A percentile compares a stretch with the other conserved stretches of the same genome.
These are phyloP conservation scores for Penicillium hordei DNA, from an alignment of 2,329 filamentous ascomycete species.

Conservation along the genomic window DNA sequence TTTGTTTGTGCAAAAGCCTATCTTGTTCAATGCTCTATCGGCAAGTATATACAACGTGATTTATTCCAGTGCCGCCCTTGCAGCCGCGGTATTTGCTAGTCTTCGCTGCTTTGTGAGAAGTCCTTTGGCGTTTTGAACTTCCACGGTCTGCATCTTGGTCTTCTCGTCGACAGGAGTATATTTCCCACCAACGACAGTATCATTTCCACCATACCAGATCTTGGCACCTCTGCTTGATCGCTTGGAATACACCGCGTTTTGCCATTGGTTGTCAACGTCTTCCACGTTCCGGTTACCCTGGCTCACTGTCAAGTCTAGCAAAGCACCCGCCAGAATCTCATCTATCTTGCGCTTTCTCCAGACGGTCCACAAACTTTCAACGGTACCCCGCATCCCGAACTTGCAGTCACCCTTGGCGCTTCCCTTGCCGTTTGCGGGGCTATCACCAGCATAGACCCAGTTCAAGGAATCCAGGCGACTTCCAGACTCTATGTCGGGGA, in stretches of 20 bases:
- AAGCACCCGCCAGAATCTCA: conserved; percentile 73
- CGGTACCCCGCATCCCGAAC: conserved; percentile 64
- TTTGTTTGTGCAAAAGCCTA: conserved; percentile 1
- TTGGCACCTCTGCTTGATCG: conserved; percentile 46
- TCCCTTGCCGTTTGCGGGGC: conserved; percentile 41
- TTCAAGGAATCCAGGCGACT: conserved; percentile 61
- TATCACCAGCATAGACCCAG: conserved; percentile 79
- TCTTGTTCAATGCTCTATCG: neutral
- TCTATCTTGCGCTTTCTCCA: conserved; percentile 89
- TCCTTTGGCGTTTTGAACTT: conserved; percentile 63
- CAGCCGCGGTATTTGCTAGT: conserved; percentile 29
- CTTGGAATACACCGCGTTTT: conserved; percentile 25
- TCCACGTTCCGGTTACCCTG: conserved; percentile 38
- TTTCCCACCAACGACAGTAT: conserved; percentile 54
- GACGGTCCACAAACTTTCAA: conserved; percentile 74
- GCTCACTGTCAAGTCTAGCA: conserved; percentile 64
- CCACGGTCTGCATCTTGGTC: conserved; percentile 57
- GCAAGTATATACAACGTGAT: conserved; percentile 8
- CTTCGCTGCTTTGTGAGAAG: conserved; percentile 51
- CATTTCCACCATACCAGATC: conserved; percentile 60
- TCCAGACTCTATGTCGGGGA: conserved; percentile 58
- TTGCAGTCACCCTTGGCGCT: conserved; percentile 56
- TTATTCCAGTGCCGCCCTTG: conserved; percentile 11
- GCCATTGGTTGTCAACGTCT: conserved; percentile 21
- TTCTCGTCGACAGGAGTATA: conserved; percentile 60